Percentiles rank a stretch among this genome's conserved stretches.
Conservation (phyloP, 2,329 filamentous ascomycete genomes). For the Clonostachys chloroleuca region DNA sequence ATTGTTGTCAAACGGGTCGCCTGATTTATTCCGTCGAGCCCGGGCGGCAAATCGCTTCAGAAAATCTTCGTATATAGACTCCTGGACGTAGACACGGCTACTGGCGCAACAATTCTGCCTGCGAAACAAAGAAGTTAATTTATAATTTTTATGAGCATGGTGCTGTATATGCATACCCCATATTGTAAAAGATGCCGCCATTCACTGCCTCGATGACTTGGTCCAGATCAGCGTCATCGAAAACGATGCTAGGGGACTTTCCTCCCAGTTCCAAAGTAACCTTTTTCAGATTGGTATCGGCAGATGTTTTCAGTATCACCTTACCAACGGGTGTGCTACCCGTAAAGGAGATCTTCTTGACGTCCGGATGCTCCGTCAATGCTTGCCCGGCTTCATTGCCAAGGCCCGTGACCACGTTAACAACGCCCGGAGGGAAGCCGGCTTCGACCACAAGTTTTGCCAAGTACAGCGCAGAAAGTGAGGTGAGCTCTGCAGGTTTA, state of each 20-base stretch:
- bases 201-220: constrained; percentile 58
- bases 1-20: constrained; percentile 34
- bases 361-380: constrained; percentile 65
- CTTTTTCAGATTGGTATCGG: constrained; percentile 75
- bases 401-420: constrained; percentile 81
- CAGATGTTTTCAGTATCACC: constrained; percentile 83
- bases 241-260: constrained; percentile 95
- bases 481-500: constrained; percentile 89
- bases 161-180: constrained; percentile 62
- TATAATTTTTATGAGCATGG: constrained; percentile 72
- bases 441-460: constrained; percentile 83
- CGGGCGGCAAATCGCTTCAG: constrained; percentile 48
- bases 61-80: constrained; percentile 52
- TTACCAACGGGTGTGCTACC: constrained; percentile 69
- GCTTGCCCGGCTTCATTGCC: constrained; percentile 74
- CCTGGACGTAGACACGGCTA: constrained; percentile 51
- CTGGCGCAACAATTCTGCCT: constrained; percentile 4
- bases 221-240: constrained; percentile 93
- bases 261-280: constrained; percentile 87
- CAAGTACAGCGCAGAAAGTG: constrained; percentile 82
- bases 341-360: constrained; percentile 93
- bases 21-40: constrained; percentile 42
- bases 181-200: constrained; percentile 25
- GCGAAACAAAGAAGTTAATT: constrained; percentile 59
- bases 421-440: constrained; percentile 82